phyloP scores from a whole-genome alignment of 768 basidiomycete species.

The Ramaria rubella region DNA sequence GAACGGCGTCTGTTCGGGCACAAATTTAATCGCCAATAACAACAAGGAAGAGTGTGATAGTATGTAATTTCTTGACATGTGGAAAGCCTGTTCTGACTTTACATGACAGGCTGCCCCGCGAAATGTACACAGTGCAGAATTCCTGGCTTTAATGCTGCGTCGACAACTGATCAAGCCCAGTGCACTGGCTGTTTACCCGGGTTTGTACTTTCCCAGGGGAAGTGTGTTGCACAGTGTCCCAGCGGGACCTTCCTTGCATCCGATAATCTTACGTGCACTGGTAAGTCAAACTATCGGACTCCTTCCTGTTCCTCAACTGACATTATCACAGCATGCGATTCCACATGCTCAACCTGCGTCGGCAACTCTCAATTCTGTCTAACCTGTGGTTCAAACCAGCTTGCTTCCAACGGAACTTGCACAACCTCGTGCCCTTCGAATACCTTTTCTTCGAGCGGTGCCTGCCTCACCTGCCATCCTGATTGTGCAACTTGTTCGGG shows the following conservation, averaged over 20 bases:
- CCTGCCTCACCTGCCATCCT: constrained; percentile 74
- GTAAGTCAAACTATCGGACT: constrained; percentile 37
- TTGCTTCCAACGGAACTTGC: constrained; percentile 71
- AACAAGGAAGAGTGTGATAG: constrained; percentile 80
- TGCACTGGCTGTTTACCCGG: constrained; percentile 80
- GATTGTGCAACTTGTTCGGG: constrained; percentile 84
- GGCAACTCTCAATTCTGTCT: constrained; percentile 66
- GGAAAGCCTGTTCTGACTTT: constrained; percentile 7
- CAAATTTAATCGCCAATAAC: constrained; percentile 71
- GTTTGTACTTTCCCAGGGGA: constrained; percentile 60
- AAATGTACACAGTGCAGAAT: constrained; percentile 78
- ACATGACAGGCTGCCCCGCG: constrained; percentile 61
- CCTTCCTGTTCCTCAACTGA: background rate
- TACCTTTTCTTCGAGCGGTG: constrained; percentile 56
- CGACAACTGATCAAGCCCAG: constrained; percentile 56
- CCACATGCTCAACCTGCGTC: constrained; percentile 65
- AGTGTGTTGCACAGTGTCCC: constrained; percentile 68
- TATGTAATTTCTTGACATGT: constrained; percentile 33
- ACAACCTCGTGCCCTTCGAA: constrained; percentile 67
- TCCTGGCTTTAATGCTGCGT: constrained; percentile 60
- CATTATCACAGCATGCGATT: constrained; percentile 50
- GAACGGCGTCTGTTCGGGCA: constrained; percentile 67
- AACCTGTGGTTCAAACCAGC: constrained; percentile 57
- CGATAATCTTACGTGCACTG: constrained; percentile 67
- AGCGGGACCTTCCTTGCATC: constrained; percentile 65